Percentiles rank a stretch among this genome's conserved stretches.
Conservation (phyloP, 2,329 filamentous ascomycete genomes). For the Proliferodiscus dingleyae region DNA sequence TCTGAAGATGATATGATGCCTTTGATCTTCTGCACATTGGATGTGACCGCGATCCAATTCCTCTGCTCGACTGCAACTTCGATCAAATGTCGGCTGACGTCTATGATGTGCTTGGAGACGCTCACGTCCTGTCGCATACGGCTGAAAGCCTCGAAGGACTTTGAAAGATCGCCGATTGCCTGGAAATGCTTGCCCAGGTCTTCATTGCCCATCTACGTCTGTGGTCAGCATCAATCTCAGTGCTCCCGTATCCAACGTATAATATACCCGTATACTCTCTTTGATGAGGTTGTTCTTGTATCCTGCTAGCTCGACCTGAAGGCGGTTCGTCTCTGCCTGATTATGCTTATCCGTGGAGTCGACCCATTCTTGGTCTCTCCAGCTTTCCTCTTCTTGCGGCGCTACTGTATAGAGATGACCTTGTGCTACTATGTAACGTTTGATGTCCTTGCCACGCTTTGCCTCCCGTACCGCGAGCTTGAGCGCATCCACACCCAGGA, state of each 20-base stretch:
- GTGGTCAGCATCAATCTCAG: neutral
- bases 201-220: constrained; percentile 79
- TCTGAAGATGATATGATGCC: constrained; percentile 37
- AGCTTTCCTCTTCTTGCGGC: constrained; percentile 63
- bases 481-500: constrained; percentile 74
- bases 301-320: constrained; percentile 80
- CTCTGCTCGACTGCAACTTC: constrained; percentile 69
- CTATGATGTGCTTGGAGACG: constrained; percentile 74
- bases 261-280: constrained; percentile 80
- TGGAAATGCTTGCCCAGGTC: constrained; percentile 84
- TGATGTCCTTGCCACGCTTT: constrained; percentile 68
- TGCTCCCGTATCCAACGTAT: neutral
- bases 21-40: constrained; percentile 63
- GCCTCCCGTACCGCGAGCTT: constrained; percentile 72
- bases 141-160: constrained; percentile 71
- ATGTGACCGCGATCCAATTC: constrained; percentile 68
- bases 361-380: constrained; percentile 70
- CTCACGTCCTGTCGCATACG: constrained; percentile 91
- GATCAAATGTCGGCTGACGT: constrained; percentile 75
- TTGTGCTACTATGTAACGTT: constrained; percentile 64
- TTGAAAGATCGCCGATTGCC: constrained; percentile 65
- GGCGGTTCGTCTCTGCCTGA: constrained; percentile 63
- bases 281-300: constrained; percentile 98
- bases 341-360: constrained; percentile 61
- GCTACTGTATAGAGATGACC: constrained; percentile 58